These are phyloP conservation scores for Euptelea pleiosperma DNA, from an alignment of 164 flowering plant species.

Conservation along the genomic window DNA sequence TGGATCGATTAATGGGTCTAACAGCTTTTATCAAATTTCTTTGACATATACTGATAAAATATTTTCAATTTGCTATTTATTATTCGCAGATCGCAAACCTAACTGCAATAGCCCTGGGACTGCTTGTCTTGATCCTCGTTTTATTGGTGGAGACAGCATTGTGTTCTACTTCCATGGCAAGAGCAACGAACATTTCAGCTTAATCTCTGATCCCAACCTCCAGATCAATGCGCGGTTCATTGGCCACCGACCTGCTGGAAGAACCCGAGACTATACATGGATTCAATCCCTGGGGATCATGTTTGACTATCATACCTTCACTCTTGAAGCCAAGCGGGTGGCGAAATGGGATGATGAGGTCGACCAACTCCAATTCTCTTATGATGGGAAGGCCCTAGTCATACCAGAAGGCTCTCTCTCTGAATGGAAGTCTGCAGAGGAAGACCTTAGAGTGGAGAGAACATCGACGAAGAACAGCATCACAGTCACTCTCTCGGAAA, in stretches of 20 bases:
- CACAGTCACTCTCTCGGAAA: slow-evolving; percentile 25
- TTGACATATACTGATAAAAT: neutral
- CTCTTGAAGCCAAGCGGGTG: slow-evolving; percentile 45
- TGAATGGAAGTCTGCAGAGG: slow-evolving; percentile 39
- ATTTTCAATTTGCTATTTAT: neutral
- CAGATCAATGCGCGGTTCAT: slow-evolving; percentile 39
- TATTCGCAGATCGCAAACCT: slow-evolving; percentile 41
- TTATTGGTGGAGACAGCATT: slow-evolving; percentile 68
- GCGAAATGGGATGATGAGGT: slow-evolving; percentile 45
- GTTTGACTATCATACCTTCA: slow-evolving; percentile 44
- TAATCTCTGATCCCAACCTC: slow-evolving; percentile 53
- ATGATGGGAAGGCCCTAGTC: slow-evolving; percentile 37
- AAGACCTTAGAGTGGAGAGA: slow-evolving; percentile 32
- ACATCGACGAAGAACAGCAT: slow-evolving; percentile 34
- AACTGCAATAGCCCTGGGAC: slow-evolving; percentile 66
- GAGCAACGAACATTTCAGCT: slow-evolving; percentile 53
- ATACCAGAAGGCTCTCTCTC: slow-evolving; percentile 36
- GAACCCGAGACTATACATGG: slow-evolving; percentile 76
- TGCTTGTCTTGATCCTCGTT: slow-evolving; percentile 75
- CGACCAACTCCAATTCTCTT: slow-evolving; percentile 55
- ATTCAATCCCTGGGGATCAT: slow-evolving; percentile 69
- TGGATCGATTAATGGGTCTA: neutral
- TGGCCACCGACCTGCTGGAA: slow-evolving; percentile 56
- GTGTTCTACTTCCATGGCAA: slow-evolving; percentile 82
- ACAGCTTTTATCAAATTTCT: neutral